A percentile compares a stretch with the other conserved stretches of the same genome.
Conservation (phyloP, 2,329 filamentous ascomycete genomes). For the Uncinocarpus reesii region DNA sequence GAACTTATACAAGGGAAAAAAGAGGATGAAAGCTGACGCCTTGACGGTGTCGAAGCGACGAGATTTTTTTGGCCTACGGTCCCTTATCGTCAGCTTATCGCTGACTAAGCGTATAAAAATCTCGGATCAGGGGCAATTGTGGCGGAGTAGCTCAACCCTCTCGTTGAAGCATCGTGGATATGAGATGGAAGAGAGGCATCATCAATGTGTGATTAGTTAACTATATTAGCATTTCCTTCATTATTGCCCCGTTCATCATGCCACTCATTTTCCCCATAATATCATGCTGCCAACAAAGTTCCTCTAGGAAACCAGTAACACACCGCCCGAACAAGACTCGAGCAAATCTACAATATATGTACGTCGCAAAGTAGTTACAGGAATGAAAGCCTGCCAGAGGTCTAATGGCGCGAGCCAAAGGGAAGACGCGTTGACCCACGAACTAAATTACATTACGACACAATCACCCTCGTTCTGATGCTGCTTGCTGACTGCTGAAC, state of each 20-base stretch:
- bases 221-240: too few species aligned
- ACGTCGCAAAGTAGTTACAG: not conserved
- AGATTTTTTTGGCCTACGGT: conserved; percentile 6
- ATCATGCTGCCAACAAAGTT: not conserved
- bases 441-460: conserved; percentile 57
- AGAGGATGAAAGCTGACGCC: not conserved
- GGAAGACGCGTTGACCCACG: not conserved
- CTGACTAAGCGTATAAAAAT: conserved; percentile 1
- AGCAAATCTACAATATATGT: not conserved
- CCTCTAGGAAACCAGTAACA: not conserved
- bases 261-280: not conserved
- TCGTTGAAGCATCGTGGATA: too few species aligned
- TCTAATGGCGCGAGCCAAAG: not conserved
- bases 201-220: too few species aligned
- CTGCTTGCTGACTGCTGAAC: conserved; percentile 62
- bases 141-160: not conserved
- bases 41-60: not conserved
- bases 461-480: conserved; percentile 78
- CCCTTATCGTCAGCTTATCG: conserved; percentile 10
- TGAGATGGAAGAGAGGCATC: too few species aligned
- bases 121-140: not conserved
- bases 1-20: not conserved
- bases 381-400: conserved; percentile 8
- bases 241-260: conserved; percentile 2
- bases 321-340: not conserved